phyloP scores from a whole-genome alignment of 805 yeast species.

The Jamesozyma gamospora region DNA sequence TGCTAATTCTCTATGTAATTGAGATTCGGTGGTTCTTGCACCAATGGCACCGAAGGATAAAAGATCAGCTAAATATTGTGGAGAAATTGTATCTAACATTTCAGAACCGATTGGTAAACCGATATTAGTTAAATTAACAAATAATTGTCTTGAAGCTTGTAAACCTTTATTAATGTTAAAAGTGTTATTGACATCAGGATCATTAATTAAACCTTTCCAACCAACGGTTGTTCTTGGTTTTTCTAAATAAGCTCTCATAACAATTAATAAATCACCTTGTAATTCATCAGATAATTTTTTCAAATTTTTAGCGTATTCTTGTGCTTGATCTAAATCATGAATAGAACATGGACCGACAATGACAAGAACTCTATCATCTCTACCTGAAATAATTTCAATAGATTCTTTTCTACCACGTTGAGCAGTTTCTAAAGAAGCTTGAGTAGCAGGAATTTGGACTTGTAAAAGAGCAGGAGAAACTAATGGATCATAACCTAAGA shows the following conservation, averaged over 20 bases:
- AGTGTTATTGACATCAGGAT: conserved; percentile 87
- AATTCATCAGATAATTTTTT: conserved; percentile 60
- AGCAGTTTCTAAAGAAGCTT: conserved; percentile 50
- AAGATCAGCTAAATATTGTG: conserved; percentile 87
- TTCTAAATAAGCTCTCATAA: conserved; percentile 97
- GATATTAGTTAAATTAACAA: conserved; percentile 69
- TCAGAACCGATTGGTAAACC: conserved; percentile 88
- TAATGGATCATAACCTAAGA: conserved; percentile 87
- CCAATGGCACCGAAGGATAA: conserved; percentile 96
- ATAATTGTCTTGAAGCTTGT: conserved; percentile 75
- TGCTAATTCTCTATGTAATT: conserved; percentile 92
- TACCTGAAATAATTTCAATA: conserved; percentile 58
- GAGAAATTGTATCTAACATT: conserved; percentile 96
- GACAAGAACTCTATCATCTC: conserved; percentile 75
- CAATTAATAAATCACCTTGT: conserved; percentile 63
- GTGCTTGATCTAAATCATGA: conserved; percentile 82
- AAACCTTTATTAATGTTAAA: conserved; percentile 94
- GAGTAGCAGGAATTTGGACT: conserved; percentile 65
- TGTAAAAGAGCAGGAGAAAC: conserved; percentile 88
- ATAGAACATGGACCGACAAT: conserved; percentile 96
- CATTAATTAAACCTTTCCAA: conserved; percentile 97
- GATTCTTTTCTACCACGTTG: conserved; percentile 71
- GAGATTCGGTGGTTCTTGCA: conserved; percentile 98
- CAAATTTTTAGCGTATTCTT: conserved; percentile 72
- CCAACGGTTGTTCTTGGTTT: conserved; percentile 99